Conservation (phyloP, 2,329 filamentous ascomycete genomes). For the Sporothrix schenckii region DNA sequence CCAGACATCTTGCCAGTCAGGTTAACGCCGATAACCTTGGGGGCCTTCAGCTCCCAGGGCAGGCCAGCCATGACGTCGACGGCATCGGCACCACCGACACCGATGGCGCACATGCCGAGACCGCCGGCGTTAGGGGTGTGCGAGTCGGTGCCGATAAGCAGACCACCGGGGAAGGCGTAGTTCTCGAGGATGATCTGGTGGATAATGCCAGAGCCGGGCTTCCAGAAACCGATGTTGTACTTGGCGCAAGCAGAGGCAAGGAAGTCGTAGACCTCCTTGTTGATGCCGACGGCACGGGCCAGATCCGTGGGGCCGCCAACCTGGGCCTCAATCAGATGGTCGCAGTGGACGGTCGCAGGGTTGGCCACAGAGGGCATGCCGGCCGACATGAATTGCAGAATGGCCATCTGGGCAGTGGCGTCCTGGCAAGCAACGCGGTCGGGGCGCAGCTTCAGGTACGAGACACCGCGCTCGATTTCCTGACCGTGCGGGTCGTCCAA, state of each 20-base stretch:
- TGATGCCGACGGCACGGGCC: conserved; percentile 84
- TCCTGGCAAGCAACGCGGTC: conserved; percentile 99
- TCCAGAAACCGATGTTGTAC: conserved; percentile 99
- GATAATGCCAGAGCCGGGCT: conserved; percentile 96
- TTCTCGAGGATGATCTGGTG: conserved; percentile 99
- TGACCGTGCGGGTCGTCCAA: conserved; percentile 95
- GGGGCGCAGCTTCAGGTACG: conserved; percentile 94
- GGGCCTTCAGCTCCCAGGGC: conserved; percentile 97
- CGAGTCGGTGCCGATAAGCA: conserved; percentile 93
- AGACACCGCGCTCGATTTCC: conserved; percentile 92
- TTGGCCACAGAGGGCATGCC: conserved; percentile 95
- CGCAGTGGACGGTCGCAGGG: conserved; percentile 94
- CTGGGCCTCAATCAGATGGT: conserved; percentile 99
- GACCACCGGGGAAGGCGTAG: conserved; percentile 97
- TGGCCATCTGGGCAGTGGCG: conserved; percentile 99
- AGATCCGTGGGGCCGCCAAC: conserved; percentile 92
- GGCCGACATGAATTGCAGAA: conserved; percentile 99
- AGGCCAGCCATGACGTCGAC: conserved; percentile 98
- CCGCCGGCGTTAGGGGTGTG: conserved; percentile 97
- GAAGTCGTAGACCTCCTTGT: conserved; percentile 99
- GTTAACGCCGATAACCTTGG: conserved; percentile 94
- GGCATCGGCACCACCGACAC: conserved; percentile 96
- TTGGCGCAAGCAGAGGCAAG: conserved; percentile 90
- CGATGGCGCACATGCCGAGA: conserved; percentile 91
- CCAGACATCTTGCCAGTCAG: conserved; percentile 86